A percentile compares a stretch with the other conserved stretches of the same genome.
Evolutionary conservation across 495 filamentous ascomycete species (phyloP).

Genomic region (Lasiosphaeria ovina): DNA sequence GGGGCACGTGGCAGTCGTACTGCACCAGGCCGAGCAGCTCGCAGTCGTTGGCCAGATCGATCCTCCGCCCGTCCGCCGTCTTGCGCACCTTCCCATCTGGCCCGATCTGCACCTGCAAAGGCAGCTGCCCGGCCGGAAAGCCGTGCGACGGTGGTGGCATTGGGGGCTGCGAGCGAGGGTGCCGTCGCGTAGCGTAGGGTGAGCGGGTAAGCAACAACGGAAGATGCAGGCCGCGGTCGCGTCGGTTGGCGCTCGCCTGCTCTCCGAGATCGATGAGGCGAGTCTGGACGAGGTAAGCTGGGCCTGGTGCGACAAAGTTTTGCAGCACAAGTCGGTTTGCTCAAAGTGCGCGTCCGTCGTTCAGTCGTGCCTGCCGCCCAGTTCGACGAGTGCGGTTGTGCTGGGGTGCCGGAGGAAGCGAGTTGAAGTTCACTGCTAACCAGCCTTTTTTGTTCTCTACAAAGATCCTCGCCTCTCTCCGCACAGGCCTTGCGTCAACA

Average conservation of each 20-base stretch:
- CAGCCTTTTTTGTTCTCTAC: background rate
- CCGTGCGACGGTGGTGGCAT: conserved; percentile 62
- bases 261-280: conserved; percentile 45
- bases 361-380: background rate
- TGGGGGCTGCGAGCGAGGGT: background rate
- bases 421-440: background rate
- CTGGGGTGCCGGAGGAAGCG: background rate
- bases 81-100: conserved; percentile 51
- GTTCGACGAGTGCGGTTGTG: background rate
- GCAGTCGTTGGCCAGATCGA: conserved; percentile 64
- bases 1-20: conserved; percentile 70
- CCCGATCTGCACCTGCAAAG: conserved; percentile 46
- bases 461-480: conserved; percentile 48
- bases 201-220: background rate
- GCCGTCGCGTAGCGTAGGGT: background rate
- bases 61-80: conserved; percentile 36
- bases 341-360: background rate
- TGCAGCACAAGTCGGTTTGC: no score
- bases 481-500: conserved; percentile 34
- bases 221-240: conserved; percentile 18
- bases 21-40: conserved; percentile 75
- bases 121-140: conserved; percentile 56
- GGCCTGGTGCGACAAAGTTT: no score
- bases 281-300: conserved; percentile 38
- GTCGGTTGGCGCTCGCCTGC: conserved; percentile 59